Evolutionary conservation across 352 stramenopile species (phyloP), one percentile per base, ranked within the genome.

Genomic region (Globisporangium nodosum): DNA sequence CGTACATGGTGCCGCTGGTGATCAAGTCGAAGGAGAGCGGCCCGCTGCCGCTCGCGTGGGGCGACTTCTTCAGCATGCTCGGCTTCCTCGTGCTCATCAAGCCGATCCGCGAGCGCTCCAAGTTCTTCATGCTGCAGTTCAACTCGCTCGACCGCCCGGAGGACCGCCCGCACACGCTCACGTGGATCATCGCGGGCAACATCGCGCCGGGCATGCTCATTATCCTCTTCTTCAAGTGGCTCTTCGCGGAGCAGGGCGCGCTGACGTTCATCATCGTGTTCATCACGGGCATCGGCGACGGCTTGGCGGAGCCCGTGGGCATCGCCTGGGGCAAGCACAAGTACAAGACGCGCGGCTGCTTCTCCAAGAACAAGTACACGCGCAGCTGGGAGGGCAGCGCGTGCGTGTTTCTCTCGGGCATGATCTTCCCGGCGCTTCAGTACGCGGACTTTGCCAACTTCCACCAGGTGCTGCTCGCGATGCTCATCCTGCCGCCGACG

Each of bases 41-140:
- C 7, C 69, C 77, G 31, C 61, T 93, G 8, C 75, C 78, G 54
- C 71, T 91, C 37, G 83, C 85, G 24, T 94, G 85, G 85, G 82
- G 85, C 24, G 82, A 94, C 55, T 88, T 94, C 64, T 87, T 83
- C 54, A 92, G 71, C 45, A 81, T 92, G 69, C 56, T 94, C 40
- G 78, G 73, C 30, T 94, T 94, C 62, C 70, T 94, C 40, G 76
- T 87, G 60, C 71, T 94, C 40, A 94, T 94, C 71, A 92, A 92
- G 67, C 85, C 85, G 8, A 70, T 94, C 18, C 81, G 85, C 18
- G 85, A 94, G 52, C 70, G 78, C 56, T 87, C 75, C 42, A 82
- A 69, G 61, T 90, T 94, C 63, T 92, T 94, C 56, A 94, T 94
- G 85, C 74, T 94, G 52, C 85, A 94, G 70, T 94, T 94, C 69